Evolutionary conservation across 148 eudicot species (phyloP), one percentile per base, ranked within the genome.

Genomic region (Agrostemma githago): DNA sequence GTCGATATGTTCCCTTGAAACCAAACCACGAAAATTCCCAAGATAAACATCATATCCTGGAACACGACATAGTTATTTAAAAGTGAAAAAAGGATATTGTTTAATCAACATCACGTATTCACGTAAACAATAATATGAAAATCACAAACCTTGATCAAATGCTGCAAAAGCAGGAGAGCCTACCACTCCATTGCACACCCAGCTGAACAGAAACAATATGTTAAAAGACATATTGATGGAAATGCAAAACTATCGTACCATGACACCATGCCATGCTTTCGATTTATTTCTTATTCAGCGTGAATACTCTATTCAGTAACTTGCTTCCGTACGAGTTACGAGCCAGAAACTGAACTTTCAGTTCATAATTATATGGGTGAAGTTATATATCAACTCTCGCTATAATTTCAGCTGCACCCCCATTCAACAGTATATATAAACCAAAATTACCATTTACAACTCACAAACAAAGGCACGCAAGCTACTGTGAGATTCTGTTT

Each of bases 161-260:
- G 98, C 98, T 68, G 98, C 98, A 79, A 94, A 94, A 68, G 98
- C 97, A 66, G 98, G 98, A 80, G 98, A 95, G 62, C 98, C 97
- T 76, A 95, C 97, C 34, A 95, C 85, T 78, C 97, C 98, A 85
- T 95, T 92, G 56, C 87, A 88, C 41, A 95, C 93, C 98, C 98
- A 95, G 57, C 98, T 95, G 83, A 70, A 57, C 42, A 39, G 26
- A 60, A 75, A 56, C 38, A 56, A 62, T 53, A 62, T 12, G 40
- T 59, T 15, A 59, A 41, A 62, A 9, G 56, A 1, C 34, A 26
- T 26, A 26, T 26, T 26, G 34, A 26, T 26, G 34, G 34, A 26
- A 26, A 26, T 26, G 1, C 34, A 26, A 26, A 26, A 26, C 0
- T 0, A 26, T 26, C 34, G 1, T 26, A 26, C 34, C 34, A 26